Conservation (phyloP, 176 grass and related monocot genomes). For the Chrysopogon serrulatus region DNA sequence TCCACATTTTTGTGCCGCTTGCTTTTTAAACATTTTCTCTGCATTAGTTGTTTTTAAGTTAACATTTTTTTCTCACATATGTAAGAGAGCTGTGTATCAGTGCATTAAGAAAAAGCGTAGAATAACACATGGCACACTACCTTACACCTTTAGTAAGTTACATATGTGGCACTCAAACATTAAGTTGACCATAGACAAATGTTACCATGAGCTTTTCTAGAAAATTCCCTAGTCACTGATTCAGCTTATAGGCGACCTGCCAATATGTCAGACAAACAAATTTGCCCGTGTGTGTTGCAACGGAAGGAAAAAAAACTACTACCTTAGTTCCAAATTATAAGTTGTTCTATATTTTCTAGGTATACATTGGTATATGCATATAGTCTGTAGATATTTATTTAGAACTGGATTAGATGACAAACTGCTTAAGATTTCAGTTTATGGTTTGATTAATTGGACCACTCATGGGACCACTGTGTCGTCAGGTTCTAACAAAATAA, state of each 20-base stretch:
- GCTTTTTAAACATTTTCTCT: neutral
- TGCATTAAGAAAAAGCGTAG: neutral
- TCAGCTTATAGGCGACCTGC: neutral
- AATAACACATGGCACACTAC: neutral
- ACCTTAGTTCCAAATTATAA: too few relatives aligned
- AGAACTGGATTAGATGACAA: too few relatives aligned
- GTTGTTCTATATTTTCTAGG: too few relatives aligned
- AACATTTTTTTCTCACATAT: neutral
- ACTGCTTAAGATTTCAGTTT: too few relatives aligned
- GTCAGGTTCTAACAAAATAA: too few relatives aligned
- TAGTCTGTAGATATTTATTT: too few relatives aligned
- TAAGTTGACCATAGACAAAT: neutral
- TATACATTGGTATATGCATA: too few relatives aligned
- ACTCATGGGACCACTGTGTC: too few relatives aligned
- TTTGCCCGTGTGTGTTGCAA: too few relatives aligned
- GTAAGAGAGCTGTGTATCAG: neutral
- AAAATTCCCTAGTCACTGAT: neutral
- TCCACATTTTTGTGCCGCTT: neutral
- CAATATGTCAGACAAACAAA: conserved; percentile 2
- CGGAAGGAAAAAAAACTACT: too few relatives aligned
- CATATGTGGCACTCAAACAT: neutral
- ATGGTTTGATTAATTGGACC: too few relatives aligned
- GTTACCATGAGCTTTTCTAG: neutral
- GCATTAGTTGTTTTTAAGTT: neutral
- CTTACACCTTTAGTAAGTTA: neutral